Base-by-base conservation (phyloP, 1,284 basidiomycete genomes). In the Fomes fomentarius region DNA sequence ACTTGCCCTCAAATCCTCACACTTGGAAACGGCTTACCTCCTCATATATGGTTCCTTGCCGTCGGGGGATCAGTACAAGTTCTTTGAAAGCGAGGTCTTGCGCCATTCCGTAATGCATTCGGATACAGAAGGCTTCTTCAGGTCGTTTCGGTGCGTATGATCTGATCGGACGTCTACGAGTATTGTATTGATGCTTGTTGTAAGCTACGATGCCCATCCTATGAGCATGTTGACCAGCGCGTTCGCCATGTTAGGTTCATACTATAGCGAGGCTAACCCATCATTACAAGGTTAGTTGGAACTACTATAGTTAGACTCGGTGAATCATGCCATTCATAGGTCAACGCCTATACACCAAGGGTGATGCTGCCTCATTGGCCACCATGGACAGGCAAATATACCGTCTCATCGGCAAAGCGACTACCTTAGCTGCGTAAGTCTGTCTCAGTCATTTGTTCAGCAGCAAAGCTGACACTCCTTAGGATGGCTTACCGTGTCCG, bases 311-410 rank as follows among this genome's bases (percentile, higher is more conserved):
- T n/a, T n/a, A n/a, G n/a, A n/a, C n/a, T n/a, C n/a, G n/a, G n/a
- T n/a, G n/a, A n/a, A n/a, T n/a, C n/a, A n/a, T n/a, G n/a, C n/a
- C n/a, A n/a, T n/a, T n/a, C n/a, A n/a, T n/a, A 86, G 93, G 93
- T 6, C 93, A 95, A 69, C 85, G 71, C 15, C 75, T 95, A 37
- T 95, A 80, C 71, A 93, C 90, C 3, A 83, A 80, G 54, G 83
- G 84, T 14, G 81, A 89, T 64, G 75, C 76, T 7, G 77, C 66
- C 0, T 88, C 89, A 2, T 78, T 94, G 4, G 85, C 79, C 26
- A 78, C 83, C 40, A 91, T 95, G 87, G 93, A 95, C 71, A 92
- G 91, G 74, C 93, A 95, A 68, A 94, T 95, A 47, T 93, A 87
- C 71, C 78, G 93, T 53, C 71, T 95, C 3, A 88, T 94, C 51